These are phyloP conservation scores for Exsudoporus floridanus DNA, from an alignment of 1,284 basidiomycete genomes.

Conservation along the genomic window DNA sequence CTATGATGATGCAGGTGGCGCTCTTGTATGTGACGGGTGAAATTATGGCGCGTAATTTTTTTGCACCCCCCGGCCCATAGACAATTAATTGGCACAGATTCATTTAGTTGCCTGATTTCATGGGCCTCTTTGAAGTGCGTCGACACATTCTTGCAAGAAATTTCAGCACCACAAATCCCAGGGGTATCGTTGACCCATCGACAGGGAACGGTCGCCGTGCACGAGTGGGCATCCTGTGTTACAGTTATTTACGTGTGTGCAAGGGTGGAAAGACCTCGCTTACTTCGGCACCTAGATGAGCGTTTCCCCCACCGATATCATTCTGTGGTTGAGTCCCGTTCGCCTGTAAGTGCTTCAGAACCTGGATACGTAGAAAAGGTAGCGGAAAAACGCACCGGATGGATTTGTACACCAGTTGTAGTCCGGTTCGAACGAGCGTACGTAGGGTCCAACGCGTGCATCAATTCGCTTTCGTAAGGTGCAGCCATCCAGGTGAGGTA, in stretches of 20 bases:
- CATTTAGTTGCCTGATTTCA: not conserved
- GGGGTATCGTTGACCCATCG: not conserved
- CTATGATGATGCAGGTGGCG: conserved; percentile 10
- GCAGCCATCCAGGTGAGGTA: not conserved
- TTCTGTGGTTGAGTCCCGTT: not conserved
- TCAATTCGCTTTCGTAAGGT: conserved; percentile 3
- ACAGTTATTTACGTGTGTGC: too few relatives aligned
- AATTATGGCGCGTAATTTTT: not conserved
- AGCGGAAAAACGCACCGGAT: not conserved
- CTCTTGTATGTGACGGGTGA: conserved; percentile 6
- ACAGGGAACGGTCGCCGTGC: not conserved
- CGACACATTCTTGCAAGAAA: not conserved
- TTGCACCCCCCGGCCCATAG: conserved; percentile 1
- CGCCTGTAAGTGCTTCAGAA: conserved; percentile 1
- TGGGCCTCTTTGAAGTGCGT: not conserved
- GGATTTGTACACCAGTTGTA: not conserved
- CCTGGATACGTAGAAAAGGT: too few relatives aligned
- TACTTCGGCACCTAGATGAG: not conserved
- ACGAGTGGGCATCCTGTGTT: conserved; percentile 5
- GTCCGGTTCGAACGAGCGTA: too few relatives aligned
- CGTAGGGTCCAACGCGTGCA: not conserved
- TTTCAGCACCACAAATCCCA: not conserved
- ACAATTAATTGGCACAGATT: fast-evolving
- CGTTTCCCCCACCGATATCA: not conserved
- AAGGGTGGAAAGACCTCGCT: not conserved